Evolutionary conservation across 2,329 filamentous ascomycete species (phyloP).

Genomic region (Penicillium sp.): DNA sequence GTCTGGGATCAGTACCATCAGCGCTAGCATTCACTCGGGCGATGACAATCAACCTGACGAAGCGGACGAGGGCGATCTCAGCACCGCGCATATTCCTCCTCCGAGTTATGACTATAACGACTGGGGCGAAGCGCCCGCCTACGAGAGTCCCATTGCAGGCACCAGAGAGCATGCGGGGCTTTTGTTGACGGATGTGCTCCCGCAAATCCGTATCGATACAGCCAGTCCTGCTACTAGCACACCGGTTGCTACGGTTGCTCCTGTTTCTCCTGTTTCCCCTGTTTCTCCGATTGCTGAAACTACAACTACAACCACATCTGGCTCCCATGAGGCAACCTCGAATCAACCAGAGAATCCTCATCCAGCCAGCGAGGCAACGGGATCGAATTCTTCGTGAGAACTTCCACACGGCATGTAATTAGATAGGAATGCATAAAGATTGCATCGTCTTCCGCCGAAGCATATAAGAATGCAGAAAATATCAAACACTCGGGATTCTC

Average conservation of each 20-base stretch:
- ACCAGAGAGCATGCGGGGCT: background rate
- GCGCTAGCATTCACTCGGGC: slow-evolving; percentile 6
- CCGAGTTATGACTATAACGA: slow-evolving; percentile 22
- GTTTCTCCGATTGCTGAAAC: background rate
- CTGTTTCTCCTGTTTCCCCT: too few species aligned
- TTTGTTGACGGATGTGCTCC: slow-evolving; percentile 1
- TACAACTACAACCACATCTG: background rate
- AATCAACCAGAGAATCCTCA: background rate
- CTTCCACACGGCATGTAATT: background rate
- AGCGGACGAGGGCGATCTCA: slow-evolving; percentile 13
- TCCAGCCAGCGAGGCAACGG: background rate
- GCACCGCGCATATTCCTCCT: slow-evolving; percentile 18
- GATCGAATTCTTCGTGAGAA: background rate
- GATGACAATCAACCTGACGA: slow-evolving; percentile 2
- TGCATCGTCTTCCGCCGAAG: background rate
- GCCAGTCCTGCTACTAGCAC: slow-evolving; percentile 9
- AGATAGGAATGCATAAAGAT: background rate
- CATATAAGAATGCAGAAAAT: too few species aligned
- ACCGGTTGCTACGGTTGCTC: slow-evolving; percentile 1
- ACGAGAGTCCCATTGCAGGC: slow-evolving; percentile 16
- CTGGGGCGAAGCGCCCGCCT: slow-evolving; percentile 27
- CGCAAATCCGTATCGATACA: slow-evolving; percentile 14
- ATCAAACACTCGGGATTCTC: too few species aligned
- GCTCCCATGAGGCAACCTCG: background rate
- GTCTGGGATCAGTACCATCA: slow-evolving; percentile 11